phyloP scores from a whole-genome alignment of 179 eudicot species.

The Drosera spatulata region DNA sequence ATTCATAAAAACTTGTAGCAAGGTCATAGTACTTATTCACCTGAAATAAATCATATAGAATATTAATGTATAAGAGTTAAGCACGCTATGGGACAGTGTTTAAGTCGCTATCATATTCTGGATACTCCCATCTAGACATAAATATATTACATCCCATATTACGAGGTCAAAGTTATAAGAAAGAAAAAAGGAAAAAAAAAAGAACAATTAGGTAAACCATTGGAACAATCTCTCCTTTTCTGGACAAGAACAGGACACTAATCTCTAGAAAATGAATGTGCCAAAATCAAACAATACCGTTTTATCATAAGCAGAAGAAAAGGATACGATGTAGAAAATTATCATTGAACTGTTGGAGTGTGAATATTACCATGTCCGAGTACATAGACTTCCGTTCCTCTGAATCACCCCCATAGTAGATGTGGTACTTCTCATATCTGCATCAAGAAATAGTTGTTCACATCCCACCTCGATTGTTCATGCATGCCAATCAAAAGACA shows the following conservation, averaged over 20 bases:
- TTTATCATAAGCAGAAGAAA: too few relatives aligned
- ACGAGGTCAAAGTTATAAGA: too few relatives aligned
- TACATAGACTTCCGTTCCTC: conserved; percentile 76
- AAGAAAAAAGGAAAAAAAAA: too few relatives aligned
- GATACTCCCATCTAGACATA: too few relatives aligned
- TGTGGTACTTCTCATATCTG: conserved; percentile 95
- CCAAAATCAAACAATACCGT: too few relatives aligned
- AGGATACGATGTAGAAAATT: background rate
- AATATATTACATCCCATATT: too few relatives aligned
- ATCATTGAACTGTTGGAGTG: background rate
- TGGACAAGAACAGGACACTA: too few relatives aligned
- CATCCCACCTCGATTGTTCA: background rate
- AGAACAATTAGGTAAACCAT: too few relatives aligned
- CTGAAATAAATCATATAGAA: conserved; percentile 18
- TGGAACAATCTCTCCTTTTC: too few relatives aligned
- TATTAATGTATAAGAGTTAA: background rate
- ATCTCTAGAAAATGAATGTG: too few relatives aligned
- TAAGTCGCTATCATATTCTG: too few relatives aligned
- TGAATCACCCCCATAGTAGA: conserved; percentile 63
- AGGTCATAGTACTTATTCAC: conserved; percentile 92
- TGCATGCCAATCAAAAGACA: background rate
- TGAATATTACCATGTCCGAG: conserved; percentile 75
- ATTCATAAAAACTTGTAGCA: conserved; percentile 91
- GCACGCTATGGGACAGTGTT: background rate
- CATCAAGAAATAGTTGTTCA: conserved; percentile 6